These are phyloP conservation scores for Saccharomyces hybrid DNA, from an alignment of 1,139 yeast genomes.

Conservation along the genomic window DNA sequence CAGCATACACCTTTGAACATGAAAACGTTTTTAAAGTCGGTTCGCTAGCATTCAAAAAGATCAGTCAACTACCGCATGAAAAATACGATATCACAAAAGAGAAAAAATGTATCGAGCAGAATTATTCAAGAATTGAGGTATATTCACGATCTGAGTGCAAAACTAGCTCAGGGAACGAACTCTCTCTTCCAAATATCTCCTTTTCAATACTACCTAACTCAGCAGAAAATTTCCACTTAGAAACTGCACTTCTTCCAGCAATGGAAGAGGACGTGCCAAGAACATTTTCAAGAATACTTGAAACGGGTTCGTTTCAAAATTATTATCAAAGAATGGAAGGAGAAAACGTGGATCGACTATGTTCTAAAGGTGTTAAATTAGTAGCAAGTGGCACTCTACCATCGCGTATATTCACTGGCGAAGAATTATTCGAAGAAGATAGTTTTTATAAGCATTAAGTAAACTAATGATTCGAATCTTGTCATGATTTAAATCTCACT, in stretches of 20 bases:
- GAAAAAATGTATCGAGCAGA: slow-evolving; percentile 1
- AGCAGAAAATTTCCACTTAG: slow-evolving; percentile 1
- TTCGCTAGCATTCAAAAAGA: slow-evolving; percentile 9
- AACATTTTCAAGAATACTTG: slow-evolving; percentile 10
- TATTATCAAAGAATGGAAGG: neutral
- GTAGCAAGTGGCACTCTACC: slow-evolving; percentile 10
- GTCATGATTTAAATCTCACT: neutral
- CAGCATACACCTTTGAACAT: slow-evolving; percentile 5
- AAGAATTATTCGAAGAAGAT: slow-evolving; percentile 22
- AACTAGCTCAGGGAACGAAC: neutral
- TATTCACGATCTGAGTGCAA: neutral
- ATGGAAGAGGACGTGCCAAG: slow-evolving; percentile 11
- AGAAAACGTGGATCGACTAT: neutral
- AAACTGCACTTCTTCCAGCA: neutral
- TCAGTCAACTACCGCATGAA: slow-evolving; percentile 6
- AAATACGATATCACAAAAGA: slow-evolving; percentile 3
- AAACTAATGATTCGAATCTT: neutral
- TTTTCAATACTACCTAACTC: slow-evolving; percentile 5
- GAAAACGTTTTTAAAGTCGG: slow-evolving; percentile 10
- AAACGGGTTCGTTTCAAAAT: slow-evolving; percentile 4
- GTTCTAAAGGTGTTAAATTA: neutral
- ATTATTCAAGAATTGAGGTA: neutral
- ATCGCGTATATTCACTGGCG: slow-evolving; percentile 20
- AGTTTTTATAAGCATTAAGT: slow-evolving; percentile 21
- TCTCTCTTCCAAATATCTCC: slow-evolving; percentile 3